phyloP scores from a whole-genome alignment of 1,139 yeast species.

The Debaryomycetaceae sp. region DNA sequence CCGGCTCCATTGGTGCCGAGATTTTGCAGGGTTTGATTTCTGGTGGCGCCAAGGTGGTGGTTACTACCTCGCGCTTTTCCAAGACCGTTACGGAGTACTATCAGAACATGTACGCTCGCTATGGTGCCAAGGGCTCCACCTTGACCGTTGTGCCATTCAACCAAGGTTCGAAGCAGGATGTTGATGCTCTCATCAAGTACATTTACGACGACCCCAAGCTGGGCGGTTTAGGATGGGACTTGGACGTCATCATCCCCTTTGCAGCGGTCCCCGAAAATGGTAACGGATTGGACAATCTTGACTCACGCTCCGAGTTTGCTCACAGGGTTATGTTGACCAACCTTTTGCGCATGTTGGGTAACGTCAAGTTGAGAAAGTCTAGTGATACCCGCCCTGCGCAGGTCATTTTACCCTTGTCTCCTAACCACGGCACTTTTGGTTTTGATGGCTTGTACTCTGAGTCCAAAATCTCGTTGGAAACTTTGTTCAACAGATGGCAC shows the following conservation, averaged over 20 bases:
- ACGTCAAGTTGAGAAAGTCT: conserved; percentile 74
- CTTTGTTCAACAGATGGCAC: conserved; percentile 96
- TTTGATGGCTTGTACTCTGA: conserved; percentile 97
- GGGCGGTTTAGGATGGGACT: conserved; percentile 96
- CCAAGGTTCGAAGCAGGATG: conserved; percentile 95
- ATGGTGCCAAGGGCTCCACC: conserved; percentile 85
- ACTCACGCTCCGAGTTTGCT: conserved; percentile 92
- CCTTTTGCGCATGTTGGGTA: conserved; percentile 83
- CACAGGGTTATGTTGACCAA: conserved; percentile 98
- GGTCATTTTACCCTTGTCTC: conserved; percentile 90
- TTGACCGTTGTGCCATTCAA: conserved; percentile 95
- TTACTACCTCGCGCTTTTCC: conserved; percentile 92
- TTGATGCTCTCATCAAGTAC: conserved; percentile 71
- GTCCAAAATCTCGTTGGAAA: conserved; percentile 89
- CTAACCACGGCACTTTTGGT: conserved; percentile 98
- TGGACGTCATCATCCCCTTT: conserved; percentile 91
- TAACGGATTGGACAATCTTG: conserved; percentile 85
- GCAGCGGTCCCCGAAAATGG: conserved; percentile 99
- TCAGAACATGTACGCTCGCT: conserved; percentile 85
- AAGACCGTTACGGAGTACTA: conserved; percentile 91
- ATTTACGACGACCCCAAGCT: conserved; percentile 73
- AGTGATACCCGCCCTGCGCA: conserved; percentile 97
- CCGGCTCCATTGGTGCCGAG: conserved; percentile 97
- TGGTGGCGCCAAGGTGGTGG: conserved; percentile 97
- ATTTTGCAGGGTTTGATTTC: conserved; percentile 86